A percentile compares a stretch with the other conserved stretches of the same genome.
phyloP scores from a whole-genome alignment of 2,329 filamentous ascomycete genomes.

The Ascochyta clinopodiicola region DNA sequence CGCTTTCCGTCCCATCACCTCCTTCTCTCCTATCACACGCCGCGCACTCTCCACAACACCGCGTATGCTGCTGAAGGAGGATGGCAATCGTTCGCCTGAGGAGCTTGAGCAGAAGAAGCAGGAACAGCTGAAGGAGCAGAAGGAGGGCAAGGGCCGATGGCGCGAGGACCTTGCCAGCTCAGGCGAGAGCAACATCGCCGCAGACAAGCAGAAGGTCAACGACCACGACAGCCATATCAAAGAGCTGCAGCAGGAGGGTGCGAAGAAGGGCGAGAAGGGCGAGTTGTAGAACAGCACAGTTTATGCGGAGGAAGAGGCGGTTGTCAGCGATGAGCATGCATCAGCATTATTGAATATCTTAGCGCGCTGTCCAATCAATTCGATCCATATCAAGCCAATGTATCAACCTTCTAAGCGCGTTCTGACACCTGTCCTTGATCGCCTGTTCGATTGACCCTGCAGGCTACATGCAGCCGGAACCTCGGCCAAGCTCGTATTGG shows the following conservation, averaged over 20 bases:
- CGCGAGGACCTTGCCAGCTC: constrained; percentile 52
- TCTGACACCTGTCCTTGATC: constrained; percentile 1
- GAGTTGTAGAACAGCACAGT: constrained; percentile 20
- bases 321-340: background rate
- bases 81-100: constrained; percentile 46
- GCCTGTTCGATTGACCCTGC: constrained; percentile 1
- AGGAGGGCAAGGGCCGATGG: constrained; percentile 52
- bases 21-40: constrained; percentile 15
- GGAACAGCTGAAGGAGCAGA: constrained; percentile 53
- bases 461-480: constrained; percentile 17
- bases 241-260: constrained; percentile 54
- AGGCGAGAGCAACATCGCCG: constrained; percentile 51
- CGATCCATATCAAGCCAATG: background rate
- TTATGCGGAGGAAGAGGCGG: too few relatives aligned
- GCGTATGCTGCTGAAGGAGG: constrained; percentile 49
- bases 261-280: constrained; percentile 50
- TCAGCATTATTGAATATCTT: background rate
- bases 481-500: constrained; percentile 5
- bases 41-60: constrained; percentile 43
- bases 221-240: constrained; percentile 53
- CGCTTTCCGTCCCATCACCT: constrained; percentile 17
- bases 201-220: constrained; percentile 52
- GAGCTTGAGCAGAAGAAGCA: constrained; percentile 54
- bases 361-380: background rate
- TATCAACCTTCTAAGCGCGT: background rate